Evolutionary conservation across 805 yeast species (phyloP).

Genomic region (Sugiyamaella americana): DNA sequence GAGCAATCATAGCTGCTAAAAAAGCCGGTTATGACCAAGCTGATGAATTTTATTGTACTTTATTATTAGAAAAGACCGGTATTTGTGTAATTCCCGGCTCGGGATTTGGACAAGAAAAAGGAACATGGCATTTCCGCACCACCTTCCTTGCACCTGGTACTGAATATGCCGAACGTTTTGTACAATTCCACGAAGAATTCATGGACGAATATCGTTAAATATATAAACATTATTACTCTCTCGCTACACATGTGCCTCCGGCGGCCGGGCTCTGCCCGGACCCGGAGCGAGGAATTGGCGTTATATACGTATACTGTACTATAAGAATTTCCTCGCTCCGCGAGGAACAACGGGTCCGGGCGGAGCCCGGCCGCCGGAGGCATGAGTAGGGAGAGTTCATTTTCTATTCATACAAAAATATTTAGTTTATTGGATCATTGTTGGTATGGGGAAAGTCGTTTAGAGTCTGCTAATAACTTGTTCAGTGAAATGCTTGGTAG

Average conservation of each 20-base stretch:
- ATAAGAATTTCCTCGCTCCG: background rate
- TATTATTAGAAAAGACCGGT: constrained; percentile 80
- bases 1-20: constrained; percentile 58
- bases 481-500: constrained; percentile 85
- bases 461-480: constrained; percentile 78
- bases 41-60: constrained; percentile 86
- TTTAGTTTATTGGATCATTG: background rate
- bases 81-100: constrained; percentile 97
- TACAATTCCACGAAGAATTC: constrained; percentile 69
- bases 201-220: constrained; percentile 43
- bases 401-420: background rate
- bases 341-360: background rate
- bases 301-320: too few relatives aligned
- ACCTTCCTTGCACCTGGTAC: constrained; percentile 95
- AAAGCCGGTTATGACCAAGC: constrained; percentile 49
- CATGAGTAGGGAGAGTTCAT: background rate
- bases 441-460: constrained; percentile 17
- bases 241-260: too few relatives aligned
- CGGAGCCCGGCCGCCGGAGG: background rate
- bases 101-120: constrained; percentile 91
- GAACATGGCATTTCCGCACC: constrained; percentile 89
- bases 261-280: too few relatives aligned
- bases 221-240: too few relatives aligned
- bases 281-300: too few relatives aligned
- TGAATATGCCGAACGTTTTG: constrained; percentile 80